Conservation (phyloP, 352 stramenopile genomes). For the Phytophthora sojae region DNA sequence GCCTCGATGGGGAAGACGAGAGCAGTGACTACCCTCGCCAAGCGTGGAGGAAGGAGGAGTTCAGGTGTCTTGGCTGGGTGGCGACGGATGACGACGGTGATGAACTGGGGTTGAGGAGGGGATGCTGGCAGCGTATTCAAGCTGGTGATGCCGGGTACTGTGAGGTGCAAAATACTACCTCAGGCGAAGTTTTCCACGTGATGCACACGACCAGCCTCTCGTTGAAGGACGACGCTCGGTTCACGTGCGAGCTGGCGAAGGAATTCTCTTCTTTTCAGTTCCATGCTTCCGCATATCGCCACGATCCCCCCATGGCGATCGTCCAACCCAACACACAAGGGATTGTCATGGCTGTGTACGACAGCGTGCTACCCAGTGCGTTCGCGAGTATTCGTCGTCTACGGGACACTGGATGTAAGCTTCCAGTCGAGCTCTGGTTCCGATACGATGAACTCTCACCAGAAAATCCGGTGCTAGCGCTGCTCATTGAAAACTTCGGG, state of each 20-base stretch:
- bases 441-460: conserved; percentile 51
- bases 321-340: conserved; percentile 21
- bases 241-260: conserved; percentile 71
- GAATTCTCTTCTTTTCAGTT: conserved; percentile 67
- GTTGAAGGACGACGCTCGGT: conserved; percentile 72
- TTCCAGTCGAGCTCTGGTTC: conserved; percentile 70
- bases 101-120: conserved; percentile 50
- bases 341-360: conserved; percentile 64
- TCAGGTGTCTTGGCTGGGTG: conserved; percentile 74
- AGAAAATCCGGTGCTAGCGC: conserved; percentile 46
- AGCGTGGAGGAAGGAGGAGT: conserved; percentile 51
- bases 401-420: conserved; percentile 41
- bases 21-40: conserved; percentile 20
- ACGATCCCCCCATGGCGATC: conserved; percentile 61
- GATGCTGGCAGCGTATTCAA: conserved; percentile 73
- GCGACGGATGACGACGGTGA: conserved; percentile 61
- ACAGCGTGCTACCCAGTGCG: conserved; percentile 49
- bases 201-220: conserved; percentile 74
- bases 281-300: conserved; percentile 50
- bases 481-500: conserved; percentile 42
- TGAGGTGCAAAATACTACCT: conserved; percentile 62
- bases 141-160: conserved; percentile 69
- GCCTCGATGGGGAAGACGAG: conserved; percentile 2
- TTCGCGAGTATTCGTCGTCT: conserved; percentile 59
- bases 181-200: conserved; percentile 56